Evolutionary conservation across 768 basidiomycete species (phyloP), one percentile per base, ranked within the genome.

Genomic region (Tylopilus felleus): DNA sequence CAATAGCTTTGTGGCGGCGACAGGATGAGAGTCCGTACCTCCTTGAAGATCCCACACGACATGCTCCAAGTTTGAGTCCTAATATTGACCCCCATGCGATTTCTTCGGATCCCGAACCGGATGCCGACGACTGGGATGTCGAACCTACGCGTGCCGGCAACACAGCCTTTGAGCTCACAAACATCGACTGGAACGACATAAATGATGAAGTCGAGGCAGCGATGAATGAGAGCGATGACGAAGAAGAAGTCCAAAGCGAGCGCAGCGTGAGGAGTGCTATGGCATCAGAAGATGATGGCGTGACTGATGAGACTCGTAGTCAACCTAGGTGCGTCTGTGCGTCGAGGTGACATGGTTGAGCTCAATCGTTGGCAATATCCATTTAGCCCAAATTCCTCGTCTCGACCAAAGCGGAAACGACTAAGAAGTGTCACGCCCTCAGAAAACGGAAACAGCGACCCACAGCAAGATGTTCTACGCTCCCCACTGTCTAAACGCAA

Each of bases 171-270:
- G 80, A 80, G 65, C 74, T 85, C 53, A 77, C 72, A 53, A 82
- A 82, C 43, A 84, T 91, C 52, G 79, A 92, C 66, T 93, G 91
- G 87, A 82, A 84, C 60, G 86, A 85, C 60, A 86, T 91, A 60
- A 89, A 90, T 65, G 82, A 87, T 55, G 94, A 95, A 65, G 86
- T 94, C 33, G 90, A 93, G 57, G 92, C 86, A 40, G 86, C 89
- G 36, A 83, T 94, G 82, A 86, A 84, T 57, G 88, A 90, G 75
- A 85, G 84, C 58, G 84, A 88, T 55, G 85, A 86, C 49, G 73
- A 70, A 10, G 72, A 74, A 28, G 74, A 75, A 51, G 54, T 60
- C 47, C 71, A 63, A 65, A 74, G 67, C 57, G 73, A 64, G 58
- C 67, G 43, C 63, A 80, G 71, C 52, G 75, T 74, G 67, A 75